Evolutionary conservation across 495 filamentous ascomycete species (phyloP), one percentile per base, ranked within the genome.

Genomic region (Hypoxylon trugodes): DNA sequence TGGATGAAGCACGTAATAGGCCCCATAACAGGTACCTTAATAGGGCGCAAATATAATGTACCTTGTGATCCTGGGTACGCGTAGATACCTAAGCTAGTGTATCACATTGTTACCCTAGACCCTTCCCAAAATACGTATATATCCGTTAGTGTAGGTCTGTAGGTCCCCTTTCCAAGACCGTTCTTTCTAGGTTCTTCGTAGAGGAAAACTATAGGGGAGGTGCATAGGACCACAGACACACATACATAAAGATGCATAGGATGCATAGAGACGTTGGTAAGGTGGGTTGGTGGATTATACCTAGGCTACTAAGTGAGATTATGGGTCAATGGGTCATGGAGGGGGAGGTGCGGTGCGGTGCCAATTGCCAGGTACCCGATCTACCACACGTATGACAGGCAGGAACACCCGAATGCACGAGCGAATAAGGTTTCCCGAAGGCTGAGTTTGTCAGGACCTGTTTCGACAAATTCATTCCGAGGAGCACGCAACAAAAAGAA

Each of bases 1-100:
- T 60, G 63, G 64, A 62, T 62, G 64, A 62, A 67, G 64, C 64
- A 67, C 64, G 64, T 67, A 67, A 67, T 67, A 67, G 64, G 58
- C 15, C 36, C 64, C 58, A 59, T 67, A n/a, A n/a, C 52, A 54
- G 41, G 63, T 67, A 67, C 58, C 54, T 62, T 62, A 67, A 66
- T 61, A 66, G 43, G 63, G 51, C 57, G 51, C 52, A 60, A 66
- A 66, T 66, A 58, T 58, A 42, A 30, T 33, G 45, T 48, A 48
- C 45, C 45, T 30, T 48, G 45, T 48, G 45, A 48, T 48, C 45
- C 6, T 26, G 33, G 45, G 45, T 48, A 48, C 45, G 33, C 33
- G 21, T 33, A 28, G 30, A 48, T 48, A 48, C 45, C 26, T 48
- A 22, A 57, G 52, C 38, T 64, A 64, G 60, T 25, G 36, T 57